Evolutionary conservation across 2,329 filamentous ascomycete genomes (phyloP).

Genomic region (Cordyceps pruinosa): DNA sequence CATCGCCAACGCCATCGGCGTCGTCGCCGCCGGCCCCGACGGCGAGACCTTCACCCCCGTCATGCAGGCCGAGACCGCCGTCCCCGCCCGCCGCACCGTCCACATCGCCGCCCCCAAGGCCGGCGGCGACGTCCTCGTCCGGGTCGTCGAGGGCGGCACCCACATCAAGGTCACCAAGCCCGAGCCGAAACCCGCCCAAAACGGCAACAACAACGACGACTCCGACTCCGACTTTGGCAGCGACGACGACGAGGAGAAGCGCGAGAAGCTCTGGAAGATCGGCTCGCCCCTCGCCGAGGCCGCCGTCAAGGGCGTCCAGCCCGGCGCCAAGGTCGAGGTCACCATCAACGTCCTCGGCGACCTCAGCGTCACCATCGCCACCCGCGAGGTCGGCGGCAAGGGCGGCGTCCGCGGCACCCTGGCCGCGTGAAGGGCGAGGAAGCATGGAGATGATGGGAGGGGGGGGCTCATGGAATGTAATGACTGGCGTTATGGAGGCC

Average conservation of each 20-base stretch:
- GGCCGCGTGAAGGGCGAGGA: conserved; percentile 15
- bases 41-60: conserved; percentile 72
- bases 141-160: conserved; percentile 78
- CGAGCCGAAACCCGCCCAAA: conserved; percentile 64
- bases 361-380: conserved; percentile 70
- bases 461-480: neutral
- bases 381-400: conserved; percentile 80
- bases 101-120: conserved; percentile 69
- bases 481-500: neutral
- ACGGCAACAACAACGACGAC: conserved; percentile 53
- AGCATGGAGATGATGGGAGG: neutral
- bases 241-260: conserved; percentile 67
- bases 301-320: conserved; percentile 75
- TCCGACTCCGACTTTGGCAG: conserved; percentile 52
- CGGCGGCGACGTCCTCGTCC: conserved; percentile 82
- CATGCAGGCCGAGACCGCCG: conserved; percentile 78
- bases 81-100: conserved; percentile 78
- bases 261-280: conserved; percentile 90
- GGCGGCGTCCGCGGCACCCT: conserved; percentile 66
- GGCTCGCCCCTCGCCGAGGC: conserved; percentile 78
- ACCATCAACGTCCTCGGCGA: conserved; percentile 83
- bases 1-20: conserved; percentile 79
- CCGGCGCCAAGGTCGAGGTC: conserved; percentile 85
- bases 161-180: conserved; percentile 93
- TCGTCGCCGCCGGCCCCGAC: conserved; percentile 57